Base-by-base conservation (phyloP, 352 stramenopile genomes). In the Globisporangium sylvaticum region DNA sequence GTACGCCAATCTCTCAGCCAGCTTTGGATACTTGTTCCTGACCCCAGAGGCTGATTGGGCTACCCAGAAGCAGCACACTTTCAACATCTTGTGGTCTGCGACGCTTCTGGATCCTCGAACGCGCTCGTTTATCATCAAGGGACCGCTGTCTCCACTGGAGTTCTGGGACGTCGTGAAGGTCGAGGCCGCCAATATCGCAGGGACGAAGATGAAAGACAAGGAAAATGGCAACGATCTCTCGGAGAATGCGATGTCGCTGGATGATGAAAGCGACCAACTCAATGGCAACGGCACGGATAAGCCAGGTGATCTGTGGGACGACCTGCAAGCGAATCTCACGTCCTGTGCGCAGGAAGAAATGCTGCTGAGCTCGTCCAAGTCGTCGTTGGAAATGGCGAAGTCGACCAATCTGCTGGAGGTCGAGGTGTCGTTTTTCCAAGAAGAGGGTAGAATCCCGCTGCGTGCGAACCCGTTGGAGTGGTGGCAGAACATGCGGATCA, bases 351-450 rank as follows among this genome's bases (percentile, higher is more conserved):
- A 92, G 65, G 84, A 91, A 69, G 81, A 91, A 62, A 80, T 92
- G 80, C 63, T 90, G n/a, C 61, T 91, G 54, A 81, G 74, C 58
- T 82, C 81, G 12, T 76, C 82, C 24, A 92, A 91, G 71, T 83
- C 84, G 12, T 76, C 83, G 7, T 42, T 91, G 10, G 84, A 92
- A 50, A 70, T 89, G 10, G 79, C 75, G 14, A 90, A 91, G 65
- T 90, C 83, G 4, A 90, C 71, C n/a, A 92, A 91, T 53, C 70
- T 91, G 57, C 63, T 92, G 3, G 83, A 92, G 67, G 79, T 92
- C 24, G 84, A 92, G 68, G 84, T 92, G 4, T 90, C 83, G 10
- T 91, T 90, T 55, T 88, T 91, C 48, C 83, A 90, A 39, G 84
- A 91, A 68, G 84, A 91, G 71, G 69, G 70, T 0, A 73, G 74